phyloP scores from a whole-genome alignment of 805 yeast genomes.

The Monosporozyma solicola region DNA sequence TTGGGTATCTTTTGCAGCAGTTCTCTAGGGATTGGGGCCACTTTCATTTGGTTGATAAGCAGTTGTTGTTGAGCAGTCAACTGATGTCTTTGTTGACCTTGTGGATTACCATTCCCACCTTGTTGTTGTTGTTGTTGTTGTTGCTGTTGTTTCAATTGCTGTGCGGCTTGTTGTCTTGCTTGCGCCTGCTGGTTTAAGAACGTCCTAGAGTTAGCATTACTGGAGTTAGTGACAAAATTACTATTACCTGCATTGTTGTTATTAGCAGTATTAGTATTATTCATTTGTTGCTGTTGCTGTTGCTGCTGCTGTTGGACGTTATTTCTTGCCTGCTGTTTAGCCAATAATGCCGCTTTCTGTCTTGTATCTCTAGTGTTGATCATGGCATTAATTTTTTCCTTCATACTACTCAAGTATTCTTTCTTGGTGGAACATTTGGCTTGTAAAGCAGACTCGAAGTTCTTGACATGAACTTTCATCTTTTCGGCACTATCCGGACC shows the following conservation, averaged over 20 bases:
- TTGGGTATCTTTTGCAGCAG: conserved; percentile 21
- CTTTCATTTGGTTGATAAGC: conserved; percentile 42
- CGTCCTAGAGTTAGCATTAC: conserved; percentile 30
- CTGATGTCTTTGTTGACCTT: conserved; percentile 16
- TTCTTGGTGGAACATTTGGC: conserved; percentile 44
- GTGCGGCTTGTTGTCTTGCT: conserved; percentile 43
- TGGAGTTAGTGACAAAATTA: conserved; percentile 10
- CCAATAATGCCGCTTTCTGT: conserved; percentile 12
- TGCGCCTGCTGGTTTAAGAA: conserved; percentile 43
- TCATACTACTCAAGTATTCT: conserved; percentile 46
- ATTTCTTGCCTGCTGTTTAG: not conserved
- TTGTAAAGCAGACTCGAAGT: conserved; percentile 60
- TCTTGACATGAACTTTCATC: conserved; percentile 52
- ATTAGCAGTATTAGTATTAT: conserved; percentile 20
- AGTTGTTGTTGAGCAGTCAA: conserved; percentile 19
- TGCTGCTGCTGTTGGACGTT: not conserved
- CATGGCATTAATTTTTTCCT: conserved; percentile 36
- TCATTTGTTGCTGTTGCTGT: not conserved
- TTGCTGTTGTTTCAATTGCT: conserved; percentile 30
- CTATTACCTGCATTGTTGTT: conserved; percentile 20
- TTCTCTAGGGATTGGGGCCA: conserved; percentile 44
- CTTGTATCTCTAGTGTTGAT: conserved; percentile 27
- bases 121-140: conserved; percentile 13
- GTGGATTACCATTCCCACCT: conserved; percentile 31
- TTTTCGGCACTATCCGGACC: conserved; percentile 32